Conservation (phyloP, 495 filamentous ascomycete species). For the Recurvomyces mirabilis region DNA sequence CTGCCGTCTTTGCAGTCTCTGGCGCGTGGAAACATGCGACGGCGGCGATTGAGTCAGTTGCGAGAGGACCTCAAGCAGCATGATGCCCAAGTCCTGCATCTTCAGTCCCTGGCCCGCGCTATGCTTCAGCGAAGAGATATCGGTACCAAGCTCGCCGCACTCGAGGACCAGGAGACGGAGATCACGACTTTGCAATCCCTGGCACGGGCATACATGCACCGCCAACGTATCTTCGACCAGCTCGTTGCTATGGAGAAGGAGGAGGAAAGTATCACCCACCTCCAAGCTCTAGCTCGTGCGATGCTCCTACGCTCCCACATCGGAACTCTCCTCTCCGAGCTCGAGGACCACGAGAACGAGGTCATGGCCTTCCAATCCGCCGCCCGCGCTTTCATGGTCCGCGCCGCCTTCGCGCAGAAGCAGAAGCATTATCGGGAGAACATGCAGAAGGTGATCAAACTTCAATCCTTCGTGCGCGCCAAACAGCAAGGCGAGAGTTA, state of each 20-base stretch:
- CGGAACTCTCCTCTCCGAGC: conserved; percentile 54
- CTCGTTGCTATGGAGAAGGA: conserved; percentile 48
- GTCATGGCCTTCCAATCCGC: conserved; percentile 65
- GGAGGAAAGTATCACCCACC: conserved; percentile 44
- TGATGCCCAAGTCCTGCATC: conserved; percentile 23
- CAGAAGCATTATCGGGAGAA: conserved; percentile 82
- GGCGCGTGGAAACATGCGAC: conserved; percentile 6
- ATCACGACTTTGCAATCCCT: conserved; percentile 61
- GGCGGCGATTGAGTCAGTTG: conserved; percentile 23
- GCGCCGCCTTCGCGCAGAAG: conserved; percentile 69
- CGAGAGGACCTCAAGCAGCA: conserved; percentile 29
- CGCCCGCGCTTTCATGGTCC: conserved; percentile 61
- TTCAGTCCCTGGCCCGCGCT: conserved; percentile 41
- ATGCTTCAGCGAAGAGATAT: conserved; percentile 18
- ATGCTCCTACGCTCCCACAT: conserved; percentile 65
- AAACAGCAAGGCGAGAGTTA: conserved; percentile 95
- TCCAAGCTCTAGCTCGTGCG: conserved; percentile 67
- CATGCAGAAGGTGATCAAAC: conserved; percentile 97
- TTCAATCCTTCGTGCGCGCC: conserved; percentile 89
- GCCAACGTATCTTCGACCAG: conserved; percentile 41
- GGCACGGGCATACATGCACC: conserved; percentile 50
- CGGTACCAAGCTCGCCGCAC: conserved; percentile 34
- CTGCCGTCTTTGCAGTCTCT: conserved; percentile 15
- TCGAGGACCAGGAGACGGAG: conserved; percentile 45
- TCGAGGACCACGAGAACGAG: conserved; percentile 69